Base-by-base conservation (phyloP, 306 rosid genomes). In the Sesbania bispinosa region DNA sequence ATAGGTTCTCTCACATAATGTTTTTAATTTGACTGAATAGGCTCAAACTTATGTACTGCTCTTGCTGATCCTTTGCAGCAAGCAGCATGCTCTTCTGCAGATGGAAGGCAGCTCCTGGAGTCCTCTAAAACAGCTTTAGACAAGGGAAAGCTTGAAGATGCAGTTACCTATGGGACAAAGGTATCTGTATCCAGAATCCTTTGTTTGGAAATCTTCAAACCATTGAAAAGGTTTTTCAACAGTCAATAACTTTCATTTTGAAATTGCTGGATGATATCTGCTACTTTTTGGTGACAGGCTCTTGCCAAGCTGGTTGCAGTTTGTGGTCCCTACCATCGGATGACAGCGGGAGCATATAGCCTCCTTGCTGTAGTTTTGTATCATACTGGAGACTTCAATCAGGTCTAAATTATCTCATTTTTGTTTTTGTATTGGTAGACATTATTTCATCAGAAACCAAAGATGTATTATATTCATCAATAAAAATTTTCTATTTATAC, bases 331-430 rank as follows among this genome's bases (percentile, higher is more conserved):
- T 94, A 88, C 79, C 97, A 94, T 86, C 91, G 96, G 41, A 91
- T 89, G 97, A 91, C 99, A 7, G 97, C 99, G 0, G 96, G 99
- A 66, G 99, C 99, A 67, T 94, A 94, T 86, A 94, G 97, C 80
- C 97, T 94, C 45, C 99, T 94, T 69, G 99, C 99, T 58, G 99
- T 94, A 67, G 99, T 94, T 85, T 73, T 94, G 57, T 94, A 94
- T 84, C 99, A 94, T 73, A 94, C 99, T n/a, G 99, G 99, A 43
- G 97, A 94, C 84, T 94, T 94, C 69, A 94, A 94, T 86, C 99
- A 94, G 99, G 99, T 91, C 45, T 51, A 52, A 26, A 15, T 42
- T 57, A 1, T 73, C 59, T 68, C 59, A 50, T 65, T 67, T 41
- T 48, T 79, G 62, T 74, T 77, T 81, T 71, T 53, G 38, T 75